These are phyloP conservation scores for Aulographum hederae DNA, from an alignment of 2,329 filamentous ascomycete genomes.

Conservation along the genomic window DNA sequence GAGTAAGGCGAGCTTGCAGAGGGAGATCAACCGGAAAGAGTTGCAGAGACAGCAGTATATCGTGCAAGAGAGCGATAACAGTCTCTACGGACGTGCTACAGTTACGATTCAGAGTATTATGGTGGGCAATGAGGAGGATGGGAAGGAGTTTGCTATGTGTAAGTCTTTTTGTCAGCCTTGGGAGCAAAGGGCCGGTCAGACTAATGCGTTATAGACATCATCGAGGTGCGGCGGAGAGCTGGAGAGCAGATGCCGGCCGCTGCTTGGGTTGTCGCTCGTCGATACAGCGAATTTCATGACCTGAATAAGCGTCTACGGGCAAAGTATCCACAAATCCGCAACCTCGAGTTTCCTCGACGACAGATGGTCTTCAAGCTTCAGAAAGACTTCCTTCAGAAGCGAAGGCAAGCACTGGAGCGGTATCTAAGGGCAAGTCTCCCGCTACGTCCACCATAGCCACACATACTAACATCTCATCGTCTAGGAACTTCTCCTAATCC, in stretches of 20 bases:
- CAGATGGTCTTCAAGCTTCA: slow-evolving; percentile 94
- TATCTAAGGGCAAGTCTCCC: slow-evolving; percentile 40
- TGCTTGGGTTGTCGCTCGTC: slow-evolving; percentile 76
- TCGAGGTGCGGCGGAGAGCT: slow-evolving; percentile 67
- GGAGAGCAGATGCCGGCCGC: slow-evolving; percentile 96
- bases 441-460: too few species aligned
- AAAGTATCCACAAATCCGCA: slow-evolving; percentile 71
- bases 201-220: slow-evolving; percentile 38
- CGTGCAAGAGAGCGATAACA: slow-evolving; percentile 94
- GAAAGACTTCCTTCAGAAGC: slow-evolving; percentile 84
- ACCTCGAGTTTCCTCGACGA: slow-evolving; percentile 79
- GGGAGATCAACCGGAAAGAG: slow-evolving; percentile 86
- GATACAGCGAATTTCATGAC: slow-evolving; percentile 95
- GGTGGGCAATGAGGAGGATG: slow-evolving; percentile 79
- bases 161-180: slow-evolving; percentile 12
- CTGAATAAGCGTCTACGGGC: slow-evolving; percentile 76
- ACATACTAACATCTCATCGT: slow-evolving; percentile 5
- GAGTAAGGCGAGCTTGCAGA: slow-evolving; percentile 79
- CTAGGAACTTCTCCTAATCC: slow-evolving; percentile 64
- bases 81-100: slow-evolving; percentile 77
- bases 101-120: slow-evolving; percentile 85
- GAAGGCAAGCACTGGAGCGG: slow-evolving; percentile 63
- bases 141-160: slow-evolving; percentile 81
- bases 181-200: not conserved
- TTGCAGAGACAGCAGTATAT: slow-evolving; percentile 94